Evolutionary conservation across 2,329 filamentous ascomycete genomes (phyloP).

Genomic region (Alternaria dauci): DNA sequence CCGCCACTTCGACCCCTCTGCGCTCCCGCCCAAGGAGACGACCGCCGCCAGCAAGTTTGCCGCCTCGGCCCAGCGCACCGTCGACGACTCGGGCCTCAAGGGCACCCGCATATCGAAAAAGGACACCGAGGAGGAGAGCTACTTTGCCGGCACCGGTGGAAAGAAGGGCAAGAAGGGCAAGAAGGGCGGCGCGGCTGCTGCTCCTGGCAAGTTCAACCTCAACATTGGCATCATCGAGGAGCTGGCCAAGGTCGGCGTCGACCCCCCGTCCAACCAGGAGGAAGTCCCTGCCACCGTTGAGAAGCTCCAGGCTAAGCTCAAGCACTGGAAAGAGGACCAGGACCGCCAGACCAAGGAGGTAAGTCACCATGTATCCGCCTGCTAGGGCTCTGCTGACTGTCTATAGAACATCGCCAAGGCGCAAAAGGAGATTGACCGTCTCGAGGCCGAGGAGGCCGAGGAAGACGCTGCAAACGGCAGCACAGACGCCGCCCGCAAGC

Average conservation of each 20-base stretch:
- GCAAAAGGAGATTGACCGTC: conserved; percentile 90
- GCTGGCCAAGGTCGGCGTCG: conserved; percentile 81
- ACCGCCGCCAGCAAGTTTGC: conserved; percentile 70
- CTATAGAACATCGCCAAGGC: conserved; percentile 92
- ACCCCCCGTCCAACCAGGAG: conserved; percentile 84
- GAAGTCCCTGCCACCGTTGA: conserved; percentile 83
- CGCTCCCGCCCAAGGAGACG: conserved; percentile 69
- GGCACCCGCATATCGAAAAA: conserved; percentile 85
- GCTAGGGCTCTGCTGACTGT: conserved; percentile 20
- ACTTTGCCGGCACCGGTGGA: conserved; percentile 74
- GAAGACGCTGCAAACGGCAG: conserved; percentile 57
- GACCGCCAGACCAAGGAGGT: conserved; percentile 89
- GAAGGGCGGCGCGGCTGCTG: conserved; percentile 72
- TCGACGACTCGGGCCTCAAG: conserved; percentile 85
- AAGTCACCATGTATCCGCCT: conserved; percentile 50
- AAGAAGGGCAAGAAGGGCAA: conserved; percentile 91
- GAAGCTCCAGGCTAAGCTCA: conserved; percentile 91
- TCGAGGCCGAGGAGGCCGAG: conserved; percentile 75
- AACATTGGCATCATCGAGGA: conserved; percentile 93
- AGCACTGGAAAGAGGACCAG: conserved; percentile 91
- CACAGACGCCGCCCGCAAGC: conserved; percentile 65
- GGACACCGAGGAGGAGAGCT: conserved; percentile 86
- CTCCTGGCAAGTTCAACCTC: conserved; percentile 75
- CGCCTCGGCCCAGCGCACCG: conserved; percentile 80
- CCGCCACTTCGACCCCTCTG: conserved; percentile 85